phyloP scores from a whole-genome alignment of 192 early-diverging fungal genomes.

The Chytriomyces hyalinus region DNA sequence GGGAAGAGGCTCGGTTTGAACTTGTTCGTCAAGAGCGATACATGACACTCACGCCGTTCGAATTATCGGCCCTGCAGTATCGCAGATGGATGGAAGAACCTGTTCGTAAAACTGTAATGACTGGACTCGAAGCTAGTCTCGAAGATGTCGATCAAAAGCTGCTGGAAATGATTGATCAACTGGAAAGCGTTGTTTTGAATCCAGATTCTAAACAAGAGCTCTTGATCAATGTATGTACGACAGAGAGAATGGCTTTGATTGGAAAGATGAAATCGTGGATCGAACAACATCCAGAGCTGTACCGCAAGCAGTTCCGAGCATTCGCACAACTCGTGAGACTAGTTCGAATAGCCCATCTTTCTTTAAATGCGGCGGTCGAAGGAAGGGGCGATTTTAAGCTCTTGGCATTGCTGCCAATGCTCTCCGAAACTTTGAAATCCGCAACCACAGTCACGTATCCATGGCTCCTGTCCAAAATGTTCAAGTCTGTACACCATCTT shows the following conservation, averaged over 20 bases:
- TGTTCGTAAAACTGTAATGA: neutral
- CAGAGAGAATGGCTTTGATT: neutral
- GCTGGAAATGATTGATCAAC: neutral
- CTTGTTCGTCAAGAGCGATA: neutral
- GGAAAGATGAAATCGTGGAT: neutral
- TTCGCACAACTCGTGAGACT: neutral
- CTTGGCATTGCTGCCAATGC: too few relatives aligned
- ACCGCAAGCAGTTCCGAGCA: neutral
- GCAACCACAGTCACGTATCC: neutral
- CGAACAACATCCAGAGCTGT: neutral
- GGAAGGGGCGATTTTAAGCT: too few relatives aligned
- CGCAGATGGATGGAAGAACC: neutral
- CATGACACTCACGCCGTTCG: neutral
- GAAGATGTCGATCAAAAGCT: neutral
- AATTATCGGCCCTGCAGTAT: neutral
- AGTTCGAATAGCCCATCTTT: neutral
- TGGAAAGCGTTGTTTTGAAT: neutral
- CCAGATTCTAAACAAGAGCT: neutral
- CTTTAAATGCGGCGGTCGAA: too few relatives aligned
- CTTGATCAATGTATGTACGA: neutral
- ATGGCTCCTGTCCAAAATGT: neutral
- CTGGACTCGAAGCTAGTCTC: neutral
- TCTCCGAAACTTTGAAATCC: neutral
- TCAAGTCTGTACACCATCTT: neutral
- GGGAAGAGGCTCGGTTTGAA: neutral